These are phyloP conservation scores for Garcia nutans DNA, from an alignment of 345 rosid genomes.

Conservation along the genomic window DNA sequence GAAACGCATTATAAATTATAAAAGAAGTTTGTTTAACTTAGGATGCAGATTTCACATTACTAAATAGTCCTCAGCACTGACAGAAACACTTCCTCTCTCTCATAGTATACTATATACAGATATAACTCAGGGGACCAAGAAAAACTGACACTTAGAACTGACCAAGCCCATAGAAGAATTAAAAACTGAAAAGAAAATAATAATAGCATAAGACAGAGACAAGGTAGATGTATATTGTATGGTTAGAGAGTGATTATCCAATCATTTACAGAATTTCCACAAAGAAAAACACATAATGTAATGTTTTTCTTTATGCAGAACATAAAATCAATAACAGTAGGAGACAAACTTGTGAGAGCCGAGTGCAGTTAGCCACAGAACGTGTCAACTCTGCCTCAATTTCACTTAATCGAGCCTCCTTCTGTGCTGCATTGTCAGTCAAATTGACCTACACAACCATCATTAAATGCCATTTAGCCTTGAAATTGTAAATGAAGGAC, in stretches of 20 bases:
- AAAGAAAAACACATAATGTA: too few species aligned
- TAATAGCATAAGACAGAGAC: too few species aligned
- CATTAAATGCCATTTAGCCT: constrained; percentile 2
- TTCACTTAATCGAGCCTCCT: constrained; percentile 66
- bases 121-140: neutral
- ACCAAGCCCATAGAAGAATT: too few species aligned
- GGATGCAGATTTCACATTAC: neutral
- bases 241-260: too few species aligned
- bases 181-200: too few species aligned
- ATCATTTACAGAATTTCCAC: too few species aligned
- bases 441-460: constrained; percentile 55
- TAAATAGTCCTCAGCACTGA: neutral
- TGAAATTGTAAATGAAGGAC: neutral
- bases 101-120: too few species aligned
- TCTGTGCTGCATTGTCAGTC: constrained; percentile 59
- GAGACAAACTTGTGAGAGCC: constrained; percentile 63
- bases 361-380: constrained; percentile 55
- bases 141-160: too few species aligned
- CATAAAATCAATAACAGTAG: neutral
- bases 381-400: constrained; percentile 67
- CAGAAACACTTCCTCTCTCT: too few species aligned
- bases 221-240: too few species aligned
- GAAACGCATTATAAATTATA: neutral
- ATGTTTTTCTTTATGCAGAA: neutral
- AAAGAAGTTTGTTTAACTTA: neutral